Evolutionary conservation across 2,329 filamentous ascomycete genomes (phyloP).

Genomic region (Annulohypoxylon truncatum): DNA sequence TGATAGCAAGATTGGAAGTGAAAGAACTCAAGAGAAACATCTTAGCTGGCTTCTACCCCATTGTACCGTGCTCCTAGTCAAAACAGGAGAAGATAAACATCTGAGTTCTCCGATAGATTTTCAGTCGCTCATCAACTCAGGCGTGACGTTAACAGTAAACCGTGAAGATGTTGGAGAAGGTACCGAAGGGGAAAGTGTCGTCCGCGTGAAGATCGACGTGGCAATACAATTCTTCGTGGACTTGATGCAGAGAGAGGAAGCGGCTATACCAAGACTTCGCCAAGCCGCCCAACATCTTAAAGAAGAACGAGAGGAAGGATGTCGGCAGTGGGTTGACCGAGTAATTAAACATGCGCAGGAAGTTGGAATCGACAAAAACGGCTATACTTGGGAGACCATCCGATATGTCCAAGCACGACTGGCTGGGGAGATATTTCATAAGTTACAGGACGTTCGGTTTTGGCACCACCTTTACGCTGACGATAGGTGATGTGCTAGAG

Average conservation of each 20-base stretch:
- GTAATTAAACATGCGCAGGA: background rate
- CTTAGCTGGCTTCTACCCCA: background rate
- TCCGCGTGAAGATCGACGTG: background rate
- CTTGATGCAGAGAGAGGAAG: background rate
- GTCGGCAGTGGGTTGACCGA: background rate
- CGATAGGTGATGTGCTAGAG: background rate
- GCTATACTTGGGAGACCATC: background rate
- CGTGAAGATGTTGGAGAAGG: background rate
- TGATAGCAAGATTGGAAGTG: too few relatives aligned
- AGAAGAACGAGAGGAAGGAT: background rate
- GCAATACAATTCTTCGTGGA: background rate
- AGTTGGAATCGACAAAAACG: background rate
- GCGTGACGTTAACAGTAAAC: background rate
- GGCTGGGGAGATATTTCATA: background rate
- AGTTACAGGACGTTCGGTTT: background rate
- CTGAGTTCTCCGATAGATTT: background rate
- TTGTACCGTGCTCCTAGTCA: background rate
- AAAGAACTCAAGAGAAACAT: background rate
- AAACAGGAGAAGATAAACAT: background rate
- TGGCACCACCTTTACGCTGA: background rate
- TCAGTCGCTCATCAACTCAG: background rate
- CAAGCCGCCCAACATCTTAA: background rate
- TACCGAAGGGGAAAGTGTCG: background rate
- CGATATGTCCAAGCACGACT: background rate
- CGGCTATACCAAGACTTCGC: background rate